phyloP scores from a whole-genome alignment of 1,284 basidiomycete genomes.

The Kwoniella shivajii region DNA sequence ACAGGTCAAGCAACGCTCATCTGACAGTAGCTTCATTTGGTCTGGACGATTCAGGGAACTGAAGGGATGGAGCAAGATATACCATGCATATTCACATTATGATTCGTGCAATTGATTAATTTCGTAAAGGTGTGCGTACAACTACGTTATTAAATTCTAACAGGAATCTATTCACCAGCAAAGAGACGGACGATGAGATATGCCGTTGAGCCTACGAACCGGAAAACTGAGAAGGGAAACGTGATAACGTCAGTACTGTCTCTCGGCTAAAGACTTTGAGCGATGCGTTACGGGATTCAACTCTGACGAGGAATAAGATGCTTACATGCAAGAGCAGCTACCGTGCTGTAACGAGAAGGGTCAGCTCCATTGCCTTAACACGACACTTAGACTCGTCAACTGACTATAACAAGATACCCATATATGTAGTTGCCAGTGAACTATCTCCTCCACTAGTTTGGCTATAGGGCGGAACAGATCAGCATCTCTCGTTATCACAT shows the following conservation, averaged over 20 bases:
- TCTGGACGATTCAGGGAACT: too few species aligned
- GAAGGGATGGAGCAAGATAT: too few species aligned
- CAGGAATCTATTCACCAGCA: conserved; percentile 68
- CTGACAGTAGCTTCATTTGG: too few species aligned
- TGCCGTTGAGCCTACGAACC: conserved; percentile 74
- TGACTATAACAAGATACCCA: conserved; percentile 50
- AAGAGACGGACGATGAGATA: conserved; percentile 81
- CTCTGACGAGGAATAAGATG: too few species aligned
- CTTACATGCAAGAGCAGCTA: conserved; percentile 80
- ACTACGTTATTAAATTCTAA: background rate
- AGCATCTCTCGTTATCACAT: background rate
- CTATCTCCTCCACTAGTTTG: conserved; percentile 39
- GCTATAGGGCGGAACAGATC: conserved; percentile 14
- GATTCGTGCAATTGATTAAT: too few species aligned
- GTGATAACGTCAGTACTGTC: too few species aligned
- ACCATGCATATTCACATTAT: too few species aligned
- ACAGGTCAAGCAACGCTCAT: too few species aligned
- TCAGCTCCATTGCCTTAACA: conserved; percentile 42
- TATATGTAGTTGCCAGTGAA: conserved; percentile 49
- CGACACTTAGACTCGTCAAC: conserved; percentile 12
- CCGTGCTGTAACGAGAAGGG: conserved; percentile 61
- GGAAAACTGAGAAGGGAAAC: conserved; percentile 68
- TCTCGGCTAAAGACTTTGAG: too few species aligned
- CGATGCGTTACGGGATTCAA: too few species aligned
- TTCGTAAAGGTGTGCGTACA: too few species aligned